Conservation (phyloP, 768 basidiomycete genomes). For the Terana coerulea region DNA sequence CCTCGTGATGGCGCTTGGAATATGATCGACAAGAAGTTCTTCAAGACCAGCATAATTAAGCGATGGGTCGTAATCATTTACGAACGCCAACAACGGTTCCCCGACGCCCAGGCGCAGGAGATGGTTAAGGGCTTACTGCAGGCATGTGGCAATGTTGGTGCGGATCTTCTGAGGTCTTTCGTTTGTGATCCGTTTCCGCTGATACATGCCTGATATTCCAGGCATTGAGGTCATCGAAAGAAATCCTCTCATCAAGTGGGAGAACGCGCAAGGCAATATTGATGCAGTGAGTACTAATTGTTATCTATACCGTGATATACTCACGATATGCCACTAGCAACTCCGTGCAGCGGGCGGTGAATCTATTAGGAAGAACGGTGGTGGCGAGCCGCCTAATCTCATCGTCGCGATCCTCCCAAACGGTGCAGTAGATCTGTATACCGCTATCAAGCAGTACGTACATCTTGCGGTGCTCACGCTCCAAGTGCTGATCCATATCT, state of each 20-base stretch:
- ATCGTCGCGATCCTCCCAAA: conserved; percentile 71
- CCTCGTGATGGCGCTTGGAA: conserved; percentile 76
- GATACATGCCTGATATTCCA: too few species aligned
- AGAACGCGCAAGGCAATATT: conserved; percentile 56
- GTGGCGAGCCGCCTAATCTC: conserved; percentile 46
- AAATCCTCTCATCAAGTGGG: too few species aligned
- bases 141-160: conserved; percentile 55
- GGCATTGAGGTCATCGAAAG: too few species aligned
- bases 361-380: conserved; percentile 36
- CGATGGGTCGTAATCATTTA: conserved; percentile 66
- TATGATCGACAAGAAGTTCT: conserved; percentile 76
- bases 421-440: conserved; percentile 71
- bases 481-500: not conserved
- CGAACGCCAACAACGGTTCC: conserved; percentile 60
- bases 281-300: conserved; percentile 33
- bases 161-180: not conserved
- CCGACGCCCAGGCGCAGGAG: conserved; percentile 40
- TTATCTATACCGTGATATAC: not conserved
- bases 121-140: conserved; percentile 51
- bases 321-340: conserved; percentile 32
- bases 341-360: conserved; percentile 48
- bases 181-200: too few species aligned
- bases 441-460: conserved; percentile 74
- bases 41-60: conserved; percentile 45
- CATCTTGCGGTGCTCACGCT: too few species aligned